phyloP scores from a whole-genome alignment of 495 filamentous ascomycete genomes.

The Echria macrotheca region DNA sequence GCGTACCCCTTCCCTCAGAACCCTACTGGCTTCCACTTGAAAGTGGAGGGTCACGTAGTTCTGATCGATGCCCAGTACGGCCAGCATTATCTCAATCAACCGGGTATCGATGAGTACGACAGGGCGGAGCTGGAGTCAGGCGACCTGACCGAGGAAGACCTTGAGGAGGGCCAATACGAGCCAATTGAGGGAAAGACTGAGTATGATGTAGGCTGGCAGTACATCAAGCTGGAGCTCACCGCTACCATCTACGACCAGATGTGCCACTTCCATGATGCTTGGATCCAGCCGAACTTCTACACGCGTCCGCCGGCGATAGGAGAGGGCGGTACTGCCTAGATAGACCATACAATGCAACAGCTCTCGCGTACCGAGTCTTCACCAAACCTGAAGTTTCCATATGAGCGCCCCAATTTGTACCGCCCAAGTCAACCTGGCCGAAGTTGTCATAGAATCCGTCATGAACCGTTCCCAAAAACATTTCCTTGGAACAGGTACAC shows the following conservation, averaged over 20 bases:
- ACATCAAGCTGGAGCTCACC: background rate
- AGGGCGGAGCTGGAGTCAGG: too few species aligned
- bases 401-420: too few species aligned
- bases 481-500: too few species aligned
- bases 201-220: constrained; percentile 14
- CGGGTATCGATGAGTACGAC: constrained; percentile 1
- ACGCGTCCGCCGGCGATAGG: background rate
- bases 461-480: too few species aligned
- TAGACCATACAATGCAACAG: too few species aligned
- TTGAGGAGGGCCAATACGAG: too few species aligned
- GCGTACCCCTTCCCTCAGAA: background rate
- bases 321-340: too few species aligned
- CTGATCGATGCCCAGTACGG: constrained; percentile 9
- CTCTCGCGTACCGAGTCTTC: too few species aligned
- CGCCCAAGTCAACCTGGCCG: too few species aligned
- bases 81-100: constrained; percentile 4
- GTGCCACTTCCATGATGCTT: background rate
- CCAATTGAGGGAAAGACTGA: constrained; percentile 5
- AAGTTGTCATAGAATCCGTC: too few species aligned
- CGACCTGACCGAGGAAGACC: too few species aligned
- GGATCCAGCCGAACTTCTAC: background rate
- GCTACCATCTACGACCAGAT: background rate
- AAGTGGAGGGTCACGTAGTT: constrained; percentile 5
- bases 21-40: background rate
- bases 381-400: too few species aligned